phyloP scores from a whole-genome alignment of 768 basidiomycete genomes.

The Lactarius deliciosus region DNA sequence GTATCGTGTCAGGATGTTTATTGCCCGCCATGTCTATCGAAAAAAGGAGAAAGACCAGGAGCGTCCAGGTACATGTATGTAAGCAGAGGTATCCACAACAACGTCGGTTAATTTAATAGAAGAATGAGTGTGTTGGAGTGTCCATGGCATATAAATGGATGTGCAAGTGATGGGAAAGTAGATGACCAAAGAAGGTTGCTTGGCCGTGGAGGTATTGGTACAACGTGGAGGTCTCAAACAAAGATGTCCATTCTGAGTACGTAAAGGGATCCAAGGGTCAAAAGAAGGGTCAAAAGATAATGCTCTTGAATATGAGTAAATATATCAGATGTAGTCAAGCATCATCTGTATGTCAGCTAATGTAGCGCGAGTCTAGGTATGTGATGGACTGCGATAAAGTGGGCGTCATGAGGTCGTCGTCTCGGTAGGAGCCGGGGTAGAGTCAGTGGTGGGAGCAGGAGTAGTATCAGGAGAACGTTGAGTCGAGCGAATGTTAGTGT shows the following conservation, averaged over 20 bases:
- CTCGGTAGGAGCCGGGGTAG: not conserved
- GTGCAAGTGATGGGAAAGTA: not conserved
- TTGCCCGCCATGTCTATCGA: not conserved
- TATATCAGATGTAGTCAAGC: not conserved
- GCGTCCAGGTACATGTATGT: not conserved
- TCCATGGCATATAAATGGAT: not conserved
- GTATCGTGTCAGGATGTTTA: not conserved
- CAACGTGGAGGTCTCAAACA: constrained; percentile 7
- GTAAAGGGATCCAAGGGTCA: not conserved
- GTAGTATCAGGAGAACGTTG: not conserved
- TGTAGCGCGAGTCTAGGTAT: not conserved
- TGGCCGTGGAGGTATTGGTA: constrained; percentile 11
- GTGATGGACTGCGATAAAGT: not conserved
- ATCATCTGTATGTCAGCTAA: not conserved
- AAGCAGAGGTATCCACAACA: constrained; percentile 8
- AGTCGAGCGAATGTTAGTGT: constrained; percentile 54
- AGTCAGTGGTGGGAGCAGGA: not conserved
- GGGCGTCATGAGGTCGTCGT: constrained; percentile 1
- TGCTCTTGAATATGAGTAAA: not conserved
- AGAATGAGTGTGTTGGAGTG: not conserved
- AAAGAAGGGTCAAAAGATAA: not conserved
- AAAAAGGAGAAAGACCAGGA: not conserved
- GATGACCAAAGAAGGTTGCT: not conserved
- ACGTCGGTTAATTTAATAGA: not conserved
- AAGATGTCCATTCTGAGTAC: constrained; percentile 14